Conservation (phyloP, 148 eudicot species). For the Rhododendron mucronatum region DNA sequence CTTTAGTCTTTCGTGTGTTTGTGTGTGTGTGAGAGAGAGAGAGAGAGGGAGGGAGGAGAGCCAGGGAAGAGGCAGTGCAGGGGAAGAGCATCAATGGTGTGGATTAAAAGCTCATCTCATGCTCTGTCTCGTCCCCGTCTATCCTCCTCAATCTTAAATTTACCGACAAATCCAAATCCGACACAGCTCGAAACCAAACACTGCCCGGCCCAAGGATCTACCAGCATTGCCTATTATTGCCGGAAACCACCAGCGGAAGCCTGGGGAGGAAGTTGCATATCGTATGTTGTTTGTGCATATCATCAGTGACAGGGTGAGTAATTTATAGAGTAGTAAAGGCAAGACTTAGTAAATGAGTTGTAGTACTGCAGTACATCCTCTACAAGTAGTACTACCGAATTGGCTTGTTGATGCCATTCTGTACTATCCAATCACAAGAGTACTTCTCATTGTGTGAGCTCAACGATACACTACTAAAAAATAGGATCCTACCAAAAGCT, state of each 20-base stretch:
- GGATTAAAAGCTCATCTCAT: not conserved
- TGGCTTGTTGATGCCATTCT: no score
- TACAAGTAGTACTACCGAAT: not conserved
- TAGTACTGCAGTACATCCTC: not conserved
- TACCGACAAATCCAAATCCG: not conserved
- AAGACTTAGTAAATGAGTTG: not conserved
- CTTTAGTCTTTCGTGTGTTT: not conserved
- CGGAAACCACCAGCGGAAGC: not conserved
- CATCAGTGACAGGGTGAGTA: not conserved
- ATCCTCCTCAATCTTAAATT: not conserved
- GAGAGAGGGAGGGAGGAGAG: not conserved
- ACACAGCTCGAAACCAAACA: not conserved
- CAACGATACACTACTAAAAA: not conserved
- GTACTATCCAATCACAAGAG: not conserved
- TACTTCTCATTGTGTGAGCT: not conserved
- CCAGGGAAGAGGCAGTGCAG: slow-evolving; percentile 22
- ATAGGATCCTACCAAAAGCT: not conserved
- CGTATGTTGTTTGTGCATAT: not conserved
- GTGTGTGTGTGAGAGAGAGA: not conserved
- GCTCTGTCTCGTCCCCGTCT: slow-evolving; percentile 15
- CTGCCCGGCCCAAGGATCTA: not conserved
- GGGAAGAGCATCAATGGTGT: not conserved
- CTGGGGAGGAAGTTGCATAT: not conserved
- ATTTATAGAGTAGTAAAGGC: not conserved
- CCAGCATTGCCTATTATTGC: not conserved